phyloP scores from a whole-genome alignment of 768 basidiomycete species.

The Tricholoma furcatifolium region DNA sequence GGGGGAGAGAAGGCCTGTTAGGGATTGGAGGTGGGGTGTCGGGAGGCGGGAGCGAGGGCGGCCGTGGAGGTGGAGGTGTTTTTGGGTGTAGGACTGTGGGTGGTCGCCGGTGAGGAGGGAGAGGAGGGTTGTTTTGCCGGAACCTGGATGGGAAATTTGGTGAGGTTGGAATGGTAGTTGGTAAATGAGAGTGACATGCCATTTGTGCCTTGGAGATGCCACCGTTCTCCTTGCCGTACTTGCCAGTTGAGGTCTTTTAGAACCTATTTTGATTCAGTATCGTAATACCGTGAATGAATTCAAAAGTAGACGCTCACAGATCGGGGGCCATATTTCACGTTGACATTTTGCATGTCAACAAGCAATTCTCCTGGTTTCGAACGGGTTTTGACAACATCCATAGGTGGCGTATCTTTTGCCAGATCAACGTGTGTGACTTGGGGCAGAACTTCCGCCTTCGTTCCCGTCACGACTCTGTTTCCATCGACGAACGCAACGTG shows the following conservation, averaged over 20 bases:
- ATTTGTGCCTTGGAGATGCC: constrained; percentile 90
- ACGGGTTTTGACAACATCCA: neutral
- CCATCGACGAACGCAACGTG: constrained; percentile 59
- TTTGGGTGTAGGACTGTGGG: constrained; percentile 88
- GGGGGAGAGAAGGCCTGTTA: constrained; percentile 81
- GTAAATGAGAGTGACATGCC: constrained; percentile 40
- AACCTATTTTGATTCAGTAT: constrained; percentile 44
- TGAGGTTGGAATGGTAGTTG: neutral
- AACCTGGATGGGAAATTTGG: constrained; percentile 46
- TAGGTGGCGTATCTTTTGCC: neutral
- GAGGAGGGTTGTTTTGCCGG: constrained; percentile 93
- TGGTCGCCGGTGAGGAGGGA: constrained; percentile 92
- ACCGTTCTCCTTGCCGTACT: constrained; percentile 77
- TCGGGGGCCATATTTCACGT: constrained; percentile 67
- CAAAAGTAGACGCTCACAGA: constrained; percentile 37
- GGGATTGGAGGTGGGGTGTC: constrained; percentile 61
- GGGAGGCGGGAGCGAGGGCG: constrained; percentile 63
- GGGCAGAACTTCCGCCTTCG: constrained; percentile 41
- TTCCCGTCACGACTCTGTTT: constrained; percentile 50
- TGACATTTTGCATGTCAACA: constrained; percentile 64
- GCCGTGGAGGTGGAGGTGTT: constrained; percentile 37
- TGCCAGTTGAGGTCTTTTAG: constrained; percentile 81
- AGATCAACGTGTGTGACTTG: neutral
- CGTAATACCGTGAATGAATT: neutral
- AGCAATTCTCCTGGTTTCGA: constrained; percentile 27